Evolutionary conservation across 179 eudicot genomes (phyloP).

Genomic region (Dionaea muscipula): DNA sequence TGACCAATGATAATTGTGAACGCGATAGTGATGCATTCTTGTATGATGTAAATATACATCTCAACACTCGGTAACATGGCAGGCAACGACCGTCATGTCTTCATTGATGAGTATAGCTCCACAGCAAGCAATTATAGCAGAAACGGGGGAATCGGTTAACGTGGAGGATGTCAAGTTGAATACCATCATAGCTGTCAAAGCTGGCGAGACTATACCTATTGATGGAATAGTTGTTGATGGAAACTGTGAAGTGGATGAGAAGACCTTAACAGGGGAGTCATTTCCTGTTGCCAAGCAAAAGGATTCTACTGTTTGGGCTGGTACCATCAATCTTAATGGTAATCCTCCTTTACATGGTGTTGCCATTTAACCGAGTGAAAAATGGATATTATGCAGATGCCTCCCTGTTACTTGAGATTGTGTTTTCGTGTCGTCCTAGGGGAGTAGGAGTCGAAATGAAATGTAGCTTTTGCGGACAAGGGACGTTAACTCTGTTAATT

Average conservation of each 20-base stretch:
- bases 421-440: no score
- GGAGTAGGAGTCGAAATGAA: no score
- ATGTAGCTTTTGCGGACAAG: no score
- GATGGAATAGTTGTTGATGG: conserved; percentile 82
- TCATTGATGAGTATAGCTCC: conserved; percentile 72
- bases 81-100: conserved; percentile 85
- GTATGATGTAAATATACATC: no score
- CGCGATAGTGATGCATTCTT: no score
- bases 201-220: conserved; percentile 66
- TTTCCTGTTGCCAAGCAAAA: conserved; percentile 64
- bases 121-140: conserved; percentile 62
- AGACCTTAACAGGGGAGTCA: conserved; percentile 78
- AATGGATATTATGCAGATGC: neutral
- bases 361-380: neutral
- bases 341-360: conserved; percentile 5
- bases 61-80: neutral
- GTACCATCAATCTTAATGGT: conserved; percentile 91
- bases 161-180: conserved; percentile 46
- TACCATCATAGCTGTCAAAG: conserved; percentile 67
- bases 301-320: conserved; percentile 69
- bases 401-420: no score
- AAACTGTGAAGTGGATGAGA: conserved; percentile 81
- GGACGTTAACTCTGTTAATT: neutral
- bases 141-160: conserved; percentile 61
- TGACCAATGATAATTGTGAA: no score